Evolutionary conservation across 2,329 filamentous ascomycete genomes (phyloP).

Genomic region (Tolypocladium guangdongense): DNA sequence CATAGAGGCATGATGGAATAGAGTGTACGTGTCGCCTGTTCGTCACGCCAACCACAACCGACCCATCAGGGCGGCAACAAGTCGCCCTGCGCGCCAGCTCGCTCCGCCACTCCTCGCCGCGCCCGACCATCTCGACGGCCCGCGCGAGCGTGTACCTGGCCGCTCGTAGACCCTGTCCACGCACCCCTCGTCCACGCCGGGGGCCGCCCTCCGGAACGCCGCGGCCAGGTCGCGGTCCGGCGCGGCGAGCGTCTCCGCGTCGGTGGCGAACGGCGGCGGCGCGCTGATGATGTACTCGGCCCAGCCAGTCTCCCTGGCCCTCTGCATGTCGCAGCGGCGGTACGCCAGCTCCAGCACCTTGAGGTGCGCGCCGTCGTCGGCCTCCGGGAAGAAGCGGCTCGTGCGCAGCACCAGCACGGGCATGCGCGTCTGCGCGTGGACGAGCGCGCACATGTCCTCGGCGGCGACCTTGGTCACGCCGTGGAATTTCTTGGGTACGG

Average conservation of each 20-base stretch:
- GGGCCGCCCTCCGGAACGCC: constrained; percentile 17
- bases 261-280: constrained; percentile 27
- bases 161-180: constrained; percentile 36
- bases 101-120: constrained; percentile 27
- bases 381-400: constrained; percentile 37
- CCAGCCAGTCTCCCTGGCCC: constrained; percentile 21
- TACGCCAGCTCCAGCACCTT: constrained; percentile 37
- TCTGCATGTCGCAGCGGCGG: constrained; percentile 29
- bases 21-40: too few relatives aligned
- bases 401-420: constrained; percentile 33
- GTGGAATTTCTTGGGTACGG: constrained; percentile 36
- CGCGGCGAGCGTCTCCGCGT: constrained; percentile 16
- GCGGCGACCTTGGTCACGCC: constrained; percentile 37
- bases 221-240: constrained; percentile 21
- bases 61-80: background rate
- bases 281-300: constrained; percentile 32
- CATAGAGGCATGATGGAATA: background rate
- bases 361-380: constrained; percentile 36
- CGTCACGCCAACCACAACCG: background rate
- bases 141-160: constrained; percentile 29
- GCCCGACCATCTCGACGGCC: constrained; percentile 20
- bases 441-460: constrained; percentile 33
- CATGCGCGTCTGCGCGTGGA: constrained; percentile 26
- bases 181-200: constrained; percentile 15
- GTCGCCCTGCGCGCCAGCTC: constrained; percentile 19